These are phyloP conservation scores for Fennellomyces sp. DNA, from an alignment of 371 early-diverging fungal species.

Conservation along the genomic window DNA sequence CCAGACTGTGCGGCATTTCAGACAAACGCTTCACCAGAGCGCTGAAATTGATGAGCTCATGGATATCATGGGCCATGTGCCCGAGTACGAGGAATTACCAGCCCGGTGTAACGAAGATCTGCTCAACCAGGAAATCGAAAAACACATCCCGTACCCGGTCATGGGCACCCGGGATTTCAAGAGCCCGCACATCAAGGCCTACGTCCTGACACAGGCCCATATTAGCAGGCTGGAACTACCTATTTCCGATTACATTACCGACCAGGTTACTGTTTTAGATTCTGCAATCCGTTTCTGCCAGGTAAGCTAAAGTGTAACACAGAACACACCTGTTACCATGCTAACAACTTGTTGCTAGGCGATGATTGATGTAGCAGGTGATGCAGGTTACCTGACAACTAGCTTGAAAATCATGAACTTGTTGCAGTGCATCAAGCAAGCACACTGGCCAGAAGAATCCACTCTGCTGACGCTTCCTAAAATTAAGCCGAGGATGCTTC, in stretches of 20 bases:
- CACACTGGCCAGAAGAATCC: conserved; percentile 78
- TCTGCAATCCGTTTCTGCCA: conserved; percentile 88
- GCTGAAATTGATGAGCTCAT: conserved; percentile 65
- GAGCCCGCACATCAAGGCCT: conserved; percentile 89
- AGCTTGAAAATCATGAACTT: conserved; percentile 73
- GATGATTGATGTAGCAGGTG: conserved; percentile 87
- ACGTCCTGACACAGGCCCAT: conserved; percentile 88
- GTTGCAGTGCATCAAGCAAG: conserved; percentile 91
- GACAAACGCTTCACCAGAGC: conserved; percentile 46
- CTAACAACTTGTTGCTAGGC: conserved; percentile 57
- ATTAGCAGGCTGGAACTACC: conserved; percentile 71
- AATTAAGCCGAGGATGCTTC: conserved; percentile 51
- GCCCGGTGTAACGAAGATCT: conserved; percentile 93
- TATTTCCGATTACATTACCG: conserved; percentile 90
- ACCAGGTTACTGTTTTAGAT: conserved; percentile 91
- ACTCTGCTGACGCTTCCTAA: conserved; percentile 72
- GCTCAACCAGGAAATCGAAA: conserved; percentile 77
- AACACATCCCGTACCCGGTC: conserved; percentile 59
- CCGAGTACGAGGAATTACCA: conserved; percentile 89
- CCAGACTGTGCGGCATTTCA: conserved; percentile 75
- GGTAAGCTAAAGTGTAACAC: conserved; percentile 19
- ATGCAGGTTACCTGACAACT: conserved; percentile 66
- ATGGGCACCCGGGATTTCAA: conserved; percentile 60
- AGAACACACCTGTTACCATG: neutral
- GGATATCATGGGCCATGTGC: conserved; percentile 74